Conservation (phyloP, 1,284 basidiomycete genomes). For the Ceratobasidium sp. region DNA sequence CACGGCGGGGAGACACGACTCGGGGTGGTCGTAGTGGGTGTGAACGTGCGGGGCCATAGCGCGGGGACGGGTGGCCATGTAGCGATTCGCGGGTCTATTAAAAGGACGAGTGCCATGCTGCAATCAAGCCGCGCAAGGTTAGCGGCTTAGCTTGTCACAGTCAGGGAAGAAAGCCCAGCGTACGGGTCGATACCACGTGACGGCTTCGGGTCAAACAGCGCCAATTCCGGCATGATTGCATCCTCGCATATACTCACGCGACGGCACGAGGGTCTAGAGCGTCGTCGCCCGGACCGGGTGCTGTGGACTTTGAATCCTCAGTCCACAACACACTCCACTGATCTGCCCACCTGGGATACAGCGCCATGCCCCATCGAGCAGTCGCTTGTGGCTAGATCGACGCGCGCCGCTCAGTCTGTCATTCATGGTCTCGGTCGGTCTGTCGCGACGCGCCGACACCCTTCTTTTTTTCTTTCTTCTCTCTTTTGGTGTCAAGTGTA, state of each 20-base stretch:
- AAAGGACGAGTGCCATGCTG: conserved; percentile 15
- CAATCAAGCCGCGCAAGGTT: conserved; percentile 16
- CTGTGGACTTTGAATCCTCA: conserved; percentile 2
- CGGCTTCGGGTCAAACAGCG: not conserved
- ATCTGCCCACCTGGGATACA: no score
- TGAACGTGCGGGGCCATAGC: not conserved
- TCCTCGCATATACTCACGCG: not conserved
- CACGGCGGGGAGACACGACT: not conserved
- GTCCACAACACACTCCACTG: not conserved
- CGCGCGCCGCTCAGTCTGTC: no score
- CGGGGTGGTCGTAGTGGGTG: not conserved
- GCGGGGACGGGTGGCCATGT: not conserved
- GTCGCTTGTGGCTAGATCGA: no score
- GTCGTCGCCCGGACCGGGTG: conserved; percentile 2
- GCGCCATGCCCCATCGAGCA: not conserved
- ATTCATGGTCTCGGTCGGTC: no score
- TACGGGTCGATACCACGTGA: no score
- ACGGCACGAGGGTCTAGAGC: not conserved
- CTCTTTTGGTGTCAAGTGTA: not conserved
- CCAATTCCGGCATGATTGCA: not conserved
- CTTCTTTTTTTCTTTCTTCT: not conserved
- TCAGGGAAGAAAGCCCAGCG: no score
- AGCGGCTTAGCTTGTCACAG: no score
- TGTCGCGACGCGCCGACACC: no score
- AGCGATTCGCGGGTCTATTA: not conserved